These are phyloP conservation scores for Gynostemma pentaphyllum DNA, from an alignment of 306 rosid species.

Conservation along the genomic window DNA sequence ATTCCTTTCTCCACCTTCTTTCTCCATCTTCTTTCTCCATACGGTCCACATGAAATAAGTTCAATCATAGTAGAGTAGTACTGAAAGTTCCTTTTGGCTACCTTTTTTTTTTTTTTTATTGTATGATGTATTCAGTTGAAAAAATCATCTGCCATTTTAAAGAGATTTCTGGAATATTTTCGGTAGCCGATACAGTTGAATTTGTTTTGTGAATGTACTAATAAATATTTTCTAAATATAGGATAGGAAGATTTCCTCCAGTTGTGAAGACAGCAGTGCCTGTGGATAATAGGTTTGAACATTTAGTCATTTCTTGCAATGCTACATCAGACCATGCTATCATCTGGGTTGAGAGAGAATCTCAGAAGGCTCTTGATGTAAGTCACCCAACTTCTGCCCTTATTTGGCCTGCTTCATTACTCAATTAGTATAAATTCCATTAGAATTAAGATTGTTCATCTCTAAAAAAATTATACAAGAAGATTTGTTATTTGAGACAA, in stretches of 20 bases:
- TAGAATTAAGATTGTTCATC: background rate
- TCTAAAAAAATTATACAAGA: background rate
- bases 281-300: slow-evolving; percentile 95
- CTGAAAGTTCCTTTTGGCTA: no score
- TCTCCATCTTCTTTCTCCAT: no score
- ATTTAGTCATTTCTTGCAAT: slow-evolving; percentile 84
- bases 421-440: background rate
- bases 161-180: no score
- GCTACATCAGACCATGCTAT: slow-evolving; percentile 76
- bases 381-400: slow-evolving; percentile 22
- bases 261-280: slow-evolving; percentile 95
- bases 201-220: no score
- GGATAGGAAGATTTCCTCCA: slow-evolving; percentile 81
- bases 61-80: no score
- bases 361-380: slow-evolving; percentile 68
- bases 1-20: no score
- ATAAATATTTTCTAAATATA: slow-evolving; percentile 25
- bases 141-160: no score
- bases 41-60: no score
- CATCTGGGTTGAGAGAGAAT: slow-evolving; percentile 87
- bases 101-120: no score
- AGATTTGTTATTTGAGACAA: background rate
- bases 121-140: no score
- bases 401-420: slow-evolving; percentile 7
- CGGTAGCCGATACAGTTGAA: no score